Evolutionary conservation across 202 grass and related monocot species (phyloP).

Genomic region (Miscanthus sacchariflorus): DNA sequence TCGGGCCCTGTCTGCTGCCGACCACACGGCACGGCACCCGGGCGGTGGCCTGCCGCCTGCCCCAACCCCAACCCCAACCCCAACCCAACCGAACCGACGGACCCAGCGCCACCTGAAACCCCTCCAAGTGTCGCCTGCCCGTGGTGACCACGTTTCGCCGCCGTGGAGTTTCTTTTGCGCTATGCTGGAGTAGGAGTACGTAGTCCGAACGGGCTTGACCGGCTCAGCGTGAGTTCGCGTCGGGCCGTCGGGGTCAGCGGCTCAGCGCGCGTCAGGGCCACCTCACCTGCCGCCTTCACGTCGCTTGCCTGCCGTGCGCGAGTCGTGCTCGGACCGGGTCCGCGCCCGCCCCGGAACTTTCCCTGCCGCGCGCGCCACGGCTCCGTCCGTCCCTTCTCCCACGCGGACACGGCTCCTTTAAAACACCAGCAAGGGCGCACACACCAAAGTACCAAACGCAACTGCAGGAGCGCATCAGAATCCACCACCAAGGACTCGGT

Average conservation of each 20-base stretch:
- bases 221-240: neutral
- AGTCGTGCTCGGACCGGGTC: neutral
- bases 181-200: too few relatives aligned
- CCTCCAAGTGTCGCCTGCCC: neutral
- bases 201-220: neutral
- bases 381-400: neutral
- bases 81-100: neutral
- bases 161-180: too few relatives aligned
- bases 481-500: neutral
- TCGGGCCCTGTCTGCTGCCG: neutral
- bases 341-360: neutral
- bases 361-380: slow-evolving; percentile 38
- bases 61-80: too few relatives aligned
- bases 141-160: neutral
- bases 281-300: neutral
- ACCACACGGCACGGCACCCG: neutral
- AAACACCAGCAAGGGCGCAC: neutral
- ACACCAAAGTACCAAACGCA: neutral
- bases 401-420: neutral
- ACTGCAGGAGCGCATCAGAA: neutral
- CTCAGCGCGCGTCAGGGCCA: neutral
- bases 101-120: neutral
- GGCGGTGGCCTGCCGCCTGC: neutral
- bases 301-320: neutral
- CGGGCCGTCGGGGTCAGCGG: slow-evolving; percentile 12